Percentiles rank a stretch among this genome's conserved stretches.
phyloP scores from a whole-genome alignment of 495 filamentous ascomycete species.

The Xylaria intraflava region DNA sequence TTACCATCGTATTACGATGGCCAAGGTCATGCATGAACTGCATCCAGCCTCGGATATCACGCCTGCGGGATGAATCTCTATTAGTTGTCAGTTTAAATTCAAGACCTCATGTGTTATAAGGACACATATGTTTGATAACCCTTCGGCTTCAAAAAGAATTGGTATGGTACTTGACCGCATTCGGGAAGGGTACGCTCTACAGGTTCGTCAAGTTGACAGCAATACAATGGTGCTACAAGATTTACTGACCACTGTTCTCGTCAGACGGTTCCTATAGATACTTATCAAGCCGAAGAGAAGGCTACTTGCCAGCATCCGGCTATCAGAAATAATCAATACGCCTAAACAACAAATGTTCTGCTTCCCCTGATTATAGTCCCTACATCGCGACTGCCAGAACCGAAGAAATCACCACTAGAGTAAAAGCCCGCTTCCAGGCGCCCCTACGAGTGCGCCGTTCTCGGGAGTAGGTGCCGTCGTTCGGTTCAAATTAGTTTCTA shows the following conservation, averaged over 20 bases:
- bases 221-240: neutral
- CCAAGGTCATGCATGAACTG: constrained; percentile 31
- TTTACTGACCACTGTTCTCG: neutral
- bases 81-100: neutral
- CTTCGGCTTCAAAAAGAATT: neutral
- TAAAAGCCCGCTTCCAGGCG: neutral
- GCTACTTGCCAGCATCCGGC: neutral
- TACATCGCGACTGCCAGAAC: neutral
- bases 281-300: neutral
- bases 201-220: neutral
- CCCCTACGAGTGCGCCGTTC: neutral
- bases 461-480: neutral
- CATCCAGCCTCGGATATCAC: constrained; percentile 22
- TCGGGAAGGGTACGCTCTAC: neutral
- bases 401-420: neutral
- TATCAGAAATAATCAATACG: constrained; percentile 3
- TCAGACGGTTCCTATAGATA: neutral
- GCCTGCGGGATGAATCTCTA: neutral
- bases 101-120: neutral
- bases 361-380: neutral
- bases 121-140: neutral
- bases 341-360: neutral
- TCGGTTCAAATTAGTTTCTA: neutral
- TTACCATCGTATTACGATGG: constrained; percentile 36
- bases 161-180: neutral